phyloP scores from a whole-genome alignment of 106 monocot species.

The Dendrobium huoshanense region DNA sequence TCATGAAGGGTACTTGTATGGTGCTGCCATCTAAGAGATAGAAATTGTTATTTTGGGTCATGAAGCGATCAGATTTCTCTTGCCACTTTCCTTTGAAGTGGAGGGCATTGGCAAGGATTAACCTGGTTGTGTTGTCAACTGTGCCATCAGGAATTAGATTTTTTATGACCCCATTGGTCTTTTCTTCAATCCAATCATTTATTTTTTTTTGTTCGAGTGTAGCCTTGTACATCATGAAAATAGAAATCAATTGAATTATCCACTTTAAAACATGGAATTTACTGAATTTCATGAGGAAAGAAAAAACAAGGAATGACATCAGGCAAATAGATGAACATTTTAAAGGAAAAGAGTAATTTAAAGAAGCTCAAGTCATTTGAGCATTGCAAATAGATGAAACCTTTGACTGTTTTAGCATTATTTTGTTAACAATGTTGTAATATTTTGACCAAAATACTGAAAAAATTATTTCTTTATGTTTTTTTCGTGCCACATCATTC shows the following conservation, averaged over 20 bases:
- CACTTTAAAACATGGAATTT: too few species aligned
- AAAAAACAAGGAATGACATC: too few species aligned
- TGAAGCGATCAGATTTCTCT: slow-evolving; percentile 7
- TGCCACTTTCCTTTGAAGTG: slow-evolving; percentile 33
- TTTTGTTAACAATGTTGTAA: too few species aligned
- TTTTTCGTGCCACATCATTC: too few species aligned
- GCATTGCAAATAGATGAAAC: too few species aligned
- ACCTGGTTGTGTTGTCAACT: background rate
- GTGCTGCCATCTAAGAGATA: slow-evolving; percentile 17
- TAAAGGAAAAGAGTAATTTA: too few species aligned
- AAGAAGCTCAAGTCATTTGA: too few species aligned
- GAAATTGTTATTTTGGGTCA: slow-evolving; percentile 12
- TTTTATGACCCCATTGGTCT: slow-evolving; percentile 10
- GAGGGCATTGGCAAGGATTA: slow-evolving; percentile 25
- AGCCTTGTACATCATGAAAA: background rate
- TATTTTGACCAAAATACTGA: too few species aligned
- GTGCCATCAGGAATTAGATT: slow-evolving; percentile 11
- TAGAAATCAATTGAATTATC: background rate
- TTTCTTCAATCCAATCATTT: slow-evolving; percentile 19
- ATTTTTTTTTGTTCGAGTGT: slow-evolving; percentile 4
- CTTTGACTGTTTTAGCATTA: too few species aligned
- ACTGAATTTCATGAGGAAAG: too few species aligned
- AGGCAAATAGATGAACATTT: too few species aligned
- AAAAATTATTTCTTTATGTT: too few species aligned
- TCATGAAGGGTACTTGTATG: slow-evolving; percentile 26